Evolutionary conservation across 2,329 filamentous ascomycete species (phyloP).

Genomic region (Rutstroemia sp.): DNA sequence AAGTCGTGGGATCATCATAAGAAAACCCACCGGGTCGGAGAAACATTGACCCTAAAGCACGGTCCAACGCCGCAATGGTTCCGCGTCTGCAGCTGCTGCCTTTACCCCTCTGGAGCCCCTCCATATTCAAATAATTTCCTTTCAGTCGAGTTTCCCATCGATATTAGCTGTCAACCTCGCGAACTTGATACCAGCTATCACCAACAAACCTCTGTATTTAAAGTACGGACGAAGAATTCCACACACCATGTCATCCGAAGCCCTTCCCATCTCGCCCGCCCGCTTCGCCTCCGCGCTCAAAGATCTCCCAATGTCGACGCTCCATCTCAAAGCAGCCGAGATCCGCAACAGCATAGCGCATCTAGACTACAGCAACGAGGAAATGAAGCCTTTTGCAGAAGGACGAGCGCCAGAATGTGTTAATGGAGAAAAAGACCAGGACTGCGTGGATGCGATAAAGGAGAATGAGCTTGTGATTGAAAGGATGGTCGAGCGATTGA

Average conservation of each 20-base stretch:
- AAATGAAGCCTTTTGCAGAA: constrained; percentile 62
- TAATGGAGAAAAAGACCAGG: constrained; percentile 47
- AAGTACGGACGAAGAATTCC: constrained; percentile 31
- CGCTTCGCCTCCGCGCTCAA: constrained; percentile 61
- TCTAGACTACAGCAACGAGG: constrained; percentile 65
- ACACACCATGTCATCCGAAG: constrained; percentile 6
- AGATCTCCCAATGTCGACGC: constrained; percentile 53
- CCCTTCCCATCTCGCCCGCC: constrained; percentile 49
- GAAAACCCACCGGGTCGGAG: not conserved
- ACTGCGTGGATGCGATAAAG: constrained; percentile 65
- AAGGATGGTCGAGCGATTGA: constrained; percentile 59
- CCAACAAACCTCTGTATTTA: not conserved
- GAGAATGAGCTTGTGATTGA: constrained; percentile 65
- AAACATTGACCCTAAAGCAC: not conserved
- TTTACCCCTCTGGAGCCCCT: not conserved
- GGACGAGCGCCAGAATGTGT: constrained; percentile 18
- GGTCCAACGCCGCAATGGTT: not conserved
- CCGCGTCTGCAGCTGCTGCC: constrained; percentile 3
- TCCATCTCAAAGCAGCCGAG: constrained; percentile 70
- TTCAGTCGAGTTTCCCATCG: not conserved
- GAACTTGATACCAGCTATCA: no score
- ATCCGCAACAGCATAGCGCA: constrained; percentile 68
- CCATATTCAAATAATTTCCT: not conserved
- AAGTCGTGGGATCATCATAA: no score
- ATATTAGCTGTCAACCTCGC: no score